phyloP scores from a whole-genome alignment of 441 rosid species.

The Corymbia calophylla region DNA sequence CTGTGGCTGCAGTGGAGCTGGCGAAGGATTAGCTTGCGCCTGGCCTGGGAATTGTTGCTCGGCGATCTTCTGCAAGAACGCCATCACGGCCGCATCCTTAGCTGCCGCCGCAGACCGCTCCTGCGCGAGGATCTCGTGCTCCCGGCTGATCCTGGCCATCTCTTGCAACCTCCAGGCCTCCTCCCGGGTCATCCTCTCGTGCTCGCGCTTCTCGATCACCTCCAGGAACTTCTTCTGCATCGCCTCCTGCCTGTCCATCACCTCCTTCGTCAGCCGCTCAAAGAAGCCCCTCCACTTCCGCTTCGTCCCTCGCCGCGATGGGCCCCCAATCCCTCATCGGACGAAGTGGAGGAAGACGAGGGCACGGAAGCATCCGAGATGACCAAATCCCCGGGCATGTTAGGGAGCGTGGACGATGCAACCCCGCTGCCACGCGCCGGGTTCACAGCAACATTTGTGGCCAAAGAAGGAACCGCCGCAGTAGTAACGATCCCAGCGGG shows the following conservation, averaged over 20 bases:
- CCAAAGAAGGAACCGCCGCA: not conserved
- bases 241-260: conserved; percentile 12
- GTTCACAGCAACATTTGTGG: not conserved
- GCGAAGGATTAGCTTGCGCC: conserved; percentile 1
- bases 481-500: not conserved
- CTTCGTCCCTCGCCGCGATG: not conserved
- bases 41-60: conserved; percentile 28
- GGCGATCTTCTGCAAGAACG: conserved; percentile 19
- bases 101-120: conserved; percentile 10
- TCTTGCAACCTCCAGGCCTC: conserved; percentile 14
- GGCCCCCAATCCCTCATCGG: conserved; percentile 2
- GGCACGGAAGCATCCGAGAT: not conserved
- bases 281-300: conserved; percentile 10
- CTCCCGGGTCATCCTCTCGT: not conserved
- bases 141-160: conserved; percentile 4
- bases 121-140: conserved; percentile 3
- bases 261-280: conserved; percentile 4
- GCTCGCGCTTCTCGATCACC: conserved; percentile 4
- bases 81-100: conserved; percentile 9
- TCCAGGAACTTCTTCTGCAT: conserved; percentile 11
- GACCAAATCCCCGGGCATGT: not conserved
- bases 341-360: conserved; percentile 11
- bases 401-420: not conserved
- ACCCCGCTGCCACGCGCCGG: not conserved
- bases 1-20: not conserved